Conservation (phyloP, 441 rosid genomes). For the Viola pubescens region DNA sequence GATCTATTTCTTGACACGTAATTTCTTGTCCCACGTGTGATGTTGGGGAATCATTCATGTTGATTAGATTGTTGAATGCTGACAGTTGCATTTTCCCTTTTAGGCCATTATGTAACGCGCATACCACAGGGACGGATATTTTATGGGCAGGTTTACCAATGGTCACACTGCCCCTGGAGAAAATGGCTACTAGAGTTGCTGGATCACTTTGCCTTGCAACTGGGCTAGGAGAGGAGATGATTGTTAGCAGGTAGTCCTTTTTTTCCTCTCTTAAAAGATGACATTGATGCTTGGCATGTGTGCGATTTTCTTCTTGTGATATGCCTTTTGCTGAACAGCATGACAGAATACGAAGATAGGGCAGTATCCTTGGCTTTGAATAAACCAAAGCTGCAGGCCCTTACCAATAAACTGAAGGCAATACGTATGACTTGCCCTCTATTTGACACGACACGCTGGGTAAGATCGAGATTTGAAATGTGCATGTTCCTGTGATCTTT, state of each 20-base stretch:
- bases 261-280: not conserved
- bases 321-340: slow-evolving; percentile 27
- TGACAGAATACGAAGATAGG: slow-evolving; percentile 90
- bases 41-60: not conserved
- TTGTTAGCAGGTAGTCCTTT: slow-evolving; percentile 58
- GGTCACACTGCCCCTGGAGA: slow-evolving; percentile 94
- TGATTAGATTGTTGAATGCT: not conserved
- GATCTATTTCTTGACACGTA: slow-evolving; percentile 97
- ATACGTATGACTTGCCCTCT: slow-evolving; percentile 79
- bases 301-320: not conserved
- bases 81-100: slow-evolving; percentile 11
- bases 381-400: slow-evolving; percentile 62
- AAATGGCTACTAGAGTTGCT: slow-evolving; percentile 99
- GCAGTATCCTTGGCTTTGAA: slow-evolving; percentile 78
- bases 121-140: slow-evolving; percentile 97
- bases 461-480: slow-evolving; percentile 24
- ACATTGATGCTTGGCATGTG: not conserved
- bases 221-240: slow-evolving; percentile 97
- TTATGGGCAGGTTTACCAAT: slow-evolving; percentile 98
- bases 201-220: slow-evolving; percentile 96
- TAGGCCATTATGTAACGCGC: slow-evolving; percentile 98
- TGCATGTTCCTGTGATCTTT: not conserved
- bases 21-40: not conserved
- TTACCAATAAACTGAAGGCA: slow-evolving; percentile 58
- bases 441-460: slow-evolving; percentile 93